phyloP scores from a whole-genome alignment of 1,284 basidiomycete genomes.

The Agaricales sp. region DNA sequence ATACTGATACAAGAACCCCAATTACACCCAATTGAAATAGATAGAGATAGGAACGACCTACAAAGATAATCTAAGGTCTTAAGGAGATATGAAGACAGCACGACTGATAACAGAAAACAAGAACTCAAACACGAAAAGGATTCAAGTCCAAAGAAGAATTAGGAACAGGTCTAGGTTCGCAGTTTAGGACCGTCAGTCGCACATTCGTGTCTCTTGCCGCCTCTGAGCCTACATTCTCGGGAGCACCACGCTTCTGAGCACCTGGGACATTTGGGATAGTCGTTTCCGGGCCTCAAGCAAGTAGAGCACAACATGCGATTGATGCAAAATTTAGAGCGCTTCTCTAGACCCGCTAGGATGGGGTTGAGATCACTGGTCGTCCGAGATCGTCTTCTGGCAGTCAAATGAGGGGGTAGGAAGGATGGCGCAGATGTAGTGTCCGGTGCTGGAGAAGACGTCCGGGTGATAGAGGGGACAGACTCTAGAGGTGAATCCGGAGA shows the following conservation, averaged over 20 bases:
- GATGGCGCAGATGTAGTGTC: conserved; percentile 11
- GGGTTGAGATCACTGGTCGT: conserved; percentile 26
- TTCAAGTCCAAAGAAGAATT: no score
- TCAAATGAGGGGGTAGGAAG: conserved; percentile 12
- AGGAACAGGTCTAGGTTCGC: conserved; percentile 4
- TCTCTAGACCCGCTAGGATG: conserved; percentile 43
- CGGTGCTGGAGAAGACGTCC: conserved; percentile 20
- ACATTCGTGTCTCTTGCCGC: conserved; percentile 40
- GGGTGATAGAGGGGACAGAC: conserved; percentile 23
- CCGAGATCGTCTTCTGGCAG: not conserved
- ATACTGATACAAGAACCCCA: no score
- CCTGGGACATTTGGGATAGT: conserved; percentile 55
- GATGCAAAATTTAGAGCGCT: conserved; percentile 39
- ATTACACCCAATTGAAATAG: no score
- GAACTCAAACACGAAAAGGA: no score
- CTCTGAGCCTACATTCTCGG: conserved; percentile 47
- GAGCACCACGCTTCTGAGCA: conserved; percentile 64
- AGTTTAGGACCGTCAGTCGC: no score
- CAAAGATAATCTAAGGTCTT: no score
- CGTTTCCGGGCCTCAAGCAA: conserved; percentile 44
- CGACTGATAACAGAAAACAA: no score
- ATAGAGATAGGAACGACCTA: no score
- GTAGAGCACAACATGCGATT: conserved; percentile 35
- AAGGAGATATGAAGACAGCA: no score
- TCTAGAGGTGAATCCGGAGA: not conserved